Conservation (phyloP, 2,329 filamentous ascomycete species). For the Aspergillus neotritici region DNA sequence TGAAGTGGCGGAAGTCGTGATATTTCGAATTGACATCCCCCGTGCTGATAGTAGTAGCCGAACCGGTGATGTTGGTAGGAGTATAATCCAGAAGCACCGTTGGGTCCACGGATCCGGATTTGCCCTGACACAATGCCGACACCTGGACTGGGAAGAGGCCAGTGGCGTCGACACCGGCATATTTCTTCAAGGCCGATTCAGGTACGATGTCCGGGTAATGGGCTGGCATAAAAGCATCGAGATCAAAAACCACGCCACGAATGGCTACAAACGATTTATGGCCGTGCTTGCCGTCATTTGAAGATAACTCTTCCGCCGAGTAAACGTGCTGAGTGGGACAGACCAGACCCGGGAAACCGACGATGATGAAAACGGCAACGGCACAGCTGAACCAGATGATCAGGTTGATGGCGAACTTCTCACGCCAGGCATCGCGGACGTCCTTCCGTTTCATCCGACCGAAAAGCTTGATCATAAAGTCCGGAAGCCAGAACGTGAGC, state of each 20-base stretch:
- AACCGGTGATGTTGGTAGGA: slow-evolving; percentile 66
- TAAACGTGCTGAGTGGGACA: slow-evolving; percentile 89
- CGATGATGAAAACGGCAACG: slow-evolving; percentile 78
- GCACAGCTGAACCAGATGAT: slow-evolving; percentile 87
- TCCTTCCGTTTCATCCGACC: slow-evolving; percentile 90
- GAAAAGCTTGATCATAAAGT: slow-evolving; percentile 68
- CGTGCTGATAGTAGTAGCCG: slow-evolving; percentile 58
- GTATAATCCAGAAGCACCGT: slow-evolving; percentile 82
- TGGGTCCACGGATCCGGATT: slow-evolving; percentile 58
- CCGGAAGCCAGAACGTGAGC: slow-evolving; percentile 82
- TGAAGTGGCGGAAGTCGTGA: slow-evolving; percentile 86
- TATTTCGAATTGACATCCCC: slow-evolving; percentile 71
- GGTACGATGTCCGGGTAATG: slow-evolving; percentile 72
- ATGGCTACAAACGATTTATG: slow-evolving; percentile 68
- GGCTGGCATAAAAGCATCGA: slow-evolving; percentile 63
- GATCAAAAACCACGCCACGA: slow-evolving; percentile 82
- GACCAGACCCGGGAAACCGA: slow-evolving; percentile 78
- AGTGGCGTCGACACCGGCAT: slow-evolving; percentile 83
- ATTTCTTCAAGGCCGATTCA: slow-evolving; percentile 62
- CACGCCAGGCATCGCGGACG: slow-evolving; percentile 86
- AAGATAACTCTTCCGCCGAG: slow-evolving; percentile 68
- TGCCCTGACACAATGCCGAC: slow-evolving; percentile 79
- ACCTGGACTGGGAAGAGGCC: slow-evolving; percentile 90
- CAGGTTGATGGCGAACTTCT: slow-evolving; percentile 97
- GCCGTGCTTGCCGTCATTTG: slow-evolving; percentile 65